These are phyloP conservation scores for Nakazawaea pomicola DNA, from an alignment of 805 yeast species.

Conservation along the genomic window DNA sequence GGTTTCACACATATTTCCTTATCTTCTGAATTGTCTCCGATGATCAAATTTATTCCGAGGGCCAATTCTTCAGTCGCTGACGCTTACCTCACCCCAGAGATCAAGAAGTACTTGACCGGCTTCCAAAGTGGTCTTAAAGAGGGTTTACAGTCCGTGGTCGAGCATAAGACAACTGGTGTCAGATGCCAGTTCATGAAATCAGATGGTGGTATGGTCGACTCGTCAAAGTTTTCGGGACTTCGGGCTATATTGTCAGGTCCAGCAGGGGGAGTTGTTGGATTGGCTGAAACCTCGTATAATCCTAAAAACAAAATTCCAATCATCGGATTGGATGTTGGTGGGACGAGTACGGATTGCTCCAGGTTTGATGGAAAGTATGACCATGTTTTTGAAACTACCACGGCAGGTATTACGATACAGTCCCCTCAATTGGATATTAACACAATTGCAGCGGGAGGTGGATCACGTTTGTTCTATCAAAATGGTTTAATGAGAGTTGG, in stretches of 20 bases:
- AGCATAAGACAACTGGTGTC: slow-evolving; percentile 36
- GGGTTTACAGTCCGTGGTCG: slow-evolving; percentile 34
- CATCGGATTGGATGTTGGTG: slow-evolving; percentile 88
- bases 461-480: slow-evolving; percentile 60
- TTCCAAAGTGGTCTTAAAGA: slow-evolving; percentile 59
- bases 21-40: slow-evolving; percentile 66
- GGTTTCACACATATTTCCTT: slow-evolving; percentile 70
- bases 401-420: slow-evolving; percentile 80
- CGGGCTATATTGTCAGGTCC: slow-evolving; percentile 92
- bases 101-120: slow-evolving; percentile 55
- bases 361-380: slow-evolving; percentile 66
- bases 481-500: slow-evolving; percentile 78
- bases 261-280: slow-evolving; percentile 97
- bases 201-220: slow-evolving; percentile 91
- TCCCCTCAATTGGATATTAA: slow-evolving; percentile 80
- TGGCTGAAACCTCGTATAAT: slow-evolving; percentile 74
- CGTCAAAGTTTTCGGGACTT: slow-evolving; percentile 78
- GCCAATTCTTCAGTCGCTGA: slow-evolving; percentile 78
- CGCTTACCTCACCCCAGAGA: slow-evolving; percentile 79
- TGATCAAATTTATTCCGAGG: slow-evolving; percentile 72
- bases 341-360: slow-evolving; percentile 83
- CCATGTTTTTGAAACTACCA: slow-evolving; percentile 77
- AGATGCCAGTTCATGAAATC: slow-evolving; percentile 88
- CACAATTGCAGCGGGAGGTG: slow-evolving; percentile 86
- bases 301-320: slow-evolving; percentile 51